Evolutionary conservation across 2,329 filamentous ascomycete genomes (phyloP).

Genomic region (Stagonosporopsis cucurbitacearum): DNA sequence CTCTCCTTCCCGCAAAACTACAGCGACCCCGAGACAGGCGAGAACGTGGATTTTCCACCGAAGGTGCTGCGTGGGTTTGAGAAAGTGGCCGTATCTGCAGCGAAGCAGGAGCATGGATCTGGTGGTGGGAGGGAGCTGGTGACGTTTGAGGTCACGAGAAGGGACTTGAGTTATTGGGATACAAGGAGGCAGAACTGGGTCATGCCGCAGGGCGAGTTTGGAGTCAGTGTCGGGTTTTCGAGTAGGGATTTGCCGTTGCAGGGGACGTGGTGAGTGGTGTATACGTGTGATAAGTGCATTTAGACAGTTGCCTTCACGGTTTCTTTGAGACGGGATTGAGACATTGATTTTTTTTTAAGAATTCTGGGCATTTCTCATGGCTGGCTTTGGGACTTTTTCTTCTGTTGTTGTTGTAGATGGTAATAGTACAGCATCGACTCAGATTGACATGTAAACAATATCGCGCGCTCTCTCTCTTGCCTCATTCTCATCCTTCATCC

Average conservation of each 20-base stretch:
- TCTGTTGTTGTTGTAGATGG: neutral
- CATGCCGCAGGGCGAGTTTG: slow-evolving; percentile 42
- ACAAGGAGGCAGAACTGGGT: slow-evolving; percentile 51
- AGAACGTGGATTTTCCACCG: slow-evolving; percentile 64
- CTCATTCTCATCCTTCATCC: no score
- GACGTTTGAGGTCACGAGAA: slow-evolving; percentile 48
- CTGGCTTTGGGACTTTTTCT: neutral
- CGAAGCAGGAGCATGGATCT: slow-evolving; percentile 27
- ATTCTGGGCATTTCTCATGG: neutral
- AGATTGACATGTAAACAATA: neutral
- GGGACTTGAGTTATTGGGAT: slow-evolving; percentile 54
- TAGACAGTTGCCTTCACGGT: no score
- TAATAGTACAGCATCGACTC: neutral
- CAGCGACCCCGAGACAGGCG: slow-evolving; percentile 51
- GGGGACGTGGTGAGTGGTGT: slow-evolving; percentile 37
- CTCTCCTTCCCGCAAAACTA: slow-evolving; percentile 56
- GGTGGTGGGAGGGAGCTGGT: slow-evolving; percentile 35
- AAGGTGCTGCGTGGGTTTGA: slow-evolving; percentile 53
- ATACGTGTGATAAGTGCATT: no score
- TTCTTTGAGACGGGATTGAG: no score
- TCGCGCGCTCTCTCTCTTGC: no score
- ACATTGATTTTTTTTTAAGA: neutral
- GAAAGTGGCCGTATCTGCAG: slow-evolving; percentile 48
- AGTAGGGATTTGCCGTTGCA: slow-evolving; percentile 42
- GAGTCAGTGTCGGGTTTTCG: slow-evolving; percentile 42